phyloP scores from a whole-genome alignment of 139 green algal genomes.

The Coccomyxa sp. region DNA sequence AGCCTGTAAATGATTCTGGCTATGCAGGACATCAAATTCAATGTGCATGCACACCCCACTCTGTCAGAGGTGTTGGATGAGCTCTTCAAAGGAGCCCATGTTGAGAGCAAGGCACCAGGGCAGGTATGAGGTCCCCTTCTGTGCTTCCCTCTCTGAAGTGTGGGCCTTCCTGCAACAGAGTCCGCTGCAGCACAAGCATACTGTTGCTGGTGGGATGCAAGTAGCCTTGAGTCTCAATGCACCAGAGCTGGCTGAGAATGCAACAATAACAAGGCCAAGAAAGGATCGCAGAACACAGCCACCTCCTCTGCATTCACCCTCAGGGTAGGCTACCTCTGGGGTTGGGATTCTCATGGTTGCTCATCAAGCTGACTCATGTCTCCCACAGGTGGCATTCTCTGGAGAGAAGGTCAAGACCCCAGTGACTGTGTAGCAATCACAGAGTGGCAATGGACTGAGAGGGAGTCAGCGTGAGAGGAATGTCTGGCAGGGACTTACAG shows the following conservation, averaged over 20 bases:
- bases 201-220: background rate
- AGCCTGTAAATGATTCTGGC: no score
- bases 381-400: background rate
- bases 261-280: no score
- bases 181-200: background rate
- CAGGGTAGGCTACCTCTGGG: background rate
- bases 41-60: slow-evolving; percentile 97
- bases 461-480: background rate
- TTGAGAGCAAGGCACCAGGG: slow-evolving; percentile 26
- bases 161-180: background rate
- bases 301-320: background rate
- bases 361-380: background rate
- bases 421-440: background rate
- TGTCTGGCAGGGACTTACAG: background rate
- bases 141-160: background rate
- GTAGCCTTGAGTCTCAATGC: background rate
- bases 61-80: slow-evolving; percentile 95
- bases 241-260: no score
- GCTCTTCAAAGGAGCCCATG: slow-evolving; percentile 85
- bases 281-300: no score
- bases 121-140: background rate
- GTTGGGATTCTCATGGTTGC: background rate
- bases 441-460: background rate
- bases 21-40: slow-evolving; percentile 93
- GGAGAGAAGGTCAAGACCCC: background rate